Percentiles rank a stretch among this genome's conserved stretches.
Evolutionary conservation across 2,329 filamentous ascomycete genomes (phyloP).

Genomic region (Scedosporium minutisporum): DNA sequence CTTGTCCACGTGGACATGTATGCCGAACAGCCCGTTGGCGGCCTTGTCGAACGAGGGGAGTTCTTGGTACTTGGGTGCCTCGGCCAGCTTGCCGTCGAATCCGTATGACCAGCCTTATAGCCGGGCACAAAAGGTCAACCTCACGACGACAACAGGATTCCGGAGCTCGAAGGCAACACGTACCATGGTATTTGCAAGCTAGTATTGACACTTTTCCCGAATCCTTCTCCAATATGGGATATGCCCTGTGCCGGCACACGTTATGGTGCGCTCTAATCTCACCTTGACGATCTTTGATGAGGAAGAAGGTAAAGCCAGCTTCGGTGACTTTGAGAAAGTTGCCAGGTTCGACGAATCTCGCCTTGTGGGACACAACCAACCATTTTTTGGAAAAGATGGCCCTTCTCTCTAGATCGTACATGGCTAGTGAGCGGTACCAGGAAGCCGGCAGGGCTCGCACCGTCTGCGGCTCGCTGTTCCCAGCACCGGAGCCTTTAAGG

Average conservation of each 20-base stretch:
- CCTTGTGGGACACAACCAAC: slow-evolving; percentile 17
- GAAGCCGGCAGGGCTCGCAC: slow-evolving; percentile 14
- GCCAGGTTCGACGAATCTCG: slow-evolving; percentile 12
- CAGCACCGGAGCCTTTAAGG: not conserved
- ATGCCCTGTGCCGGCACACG: slow-evolving; percentile 13
- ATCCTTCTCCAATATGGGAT: slow-evolving; percentile 12
- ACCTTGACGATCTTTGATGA: slow-evolving; percentile 13
- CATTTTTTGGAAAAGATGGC: slow-evolving; percentile 28
- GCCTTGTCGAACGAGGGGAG: slow-evolving; percentile 28
- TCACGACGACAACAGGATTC: not conserved
- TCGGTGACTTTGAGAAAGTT: slow-evolving; percentile 13
- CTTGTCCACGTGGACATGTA: slow-evolving; percentile 34
- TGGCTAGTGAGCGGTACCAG: slow-evolving; percentile 18
- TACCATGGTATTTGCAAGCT: slow-evolving; percentile 11
- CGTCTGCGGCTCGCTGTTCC: slow-evolving; percentile 6
- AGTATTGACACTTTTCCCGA: slow-evolving; percentile 10
- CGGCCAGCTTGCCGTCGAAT: slow-evolving; percentile 31
- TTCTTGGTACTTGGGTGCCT: slow-evolving; percentile 31
- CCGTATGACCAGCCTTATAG: slow-evolving; percentile 33
- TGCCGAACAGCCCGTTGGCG: slow-evolving; percentile 32
- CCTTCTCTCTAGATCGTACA: slow-evolving; percentile 29
- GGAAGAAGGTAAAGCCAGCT: slow-evolving; percentile 13
- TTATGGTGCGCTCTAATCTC: slow-evolving; percentile 14
- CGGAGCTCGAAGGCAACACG: not conserved
- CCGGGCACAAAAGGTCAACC: not conserved